Conservation (phyloP, 768 basidiomycete species). For the Tylopilus sp. region DNA sequence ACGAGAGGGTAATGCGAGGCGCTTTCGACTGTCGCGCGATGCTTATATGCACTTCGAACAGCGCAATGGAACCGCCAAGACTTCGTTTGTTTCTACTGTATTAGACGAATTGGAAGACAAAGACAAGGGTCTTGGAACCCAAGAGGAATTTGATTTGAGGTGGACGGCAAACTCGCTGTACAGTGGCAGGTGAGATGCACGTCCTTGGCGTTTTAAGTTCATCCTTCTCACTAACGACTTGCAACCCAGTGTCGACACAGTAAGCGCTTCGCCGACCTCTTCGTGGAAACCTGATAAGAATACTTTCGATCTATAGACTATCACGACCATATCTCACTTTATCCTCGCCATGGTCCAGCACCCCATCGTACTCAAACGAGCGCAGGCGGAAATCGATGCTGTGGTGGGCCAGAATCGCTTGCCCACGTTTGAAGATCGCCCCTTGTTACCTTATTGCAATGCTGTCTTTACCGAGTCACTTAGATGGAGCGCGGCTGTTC, state of each 20-base stretch:
- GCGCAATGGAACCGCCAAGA: slow-evolving; percentile 35
- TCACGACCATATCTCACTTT: slow-evolving; percentile 53
- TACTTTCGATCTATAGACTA: slow-evolving; percentile 37
- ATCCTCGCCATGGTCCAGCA: slow-evolving; percentile 64
- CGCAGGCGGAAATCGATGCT: slow-evolving; percentile 62
- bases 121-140: slow-evolving; percentile 11
- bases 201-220: neutral
- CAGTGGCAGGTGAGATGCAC: slow-evolving; percentile 31
- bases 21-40: neutral
- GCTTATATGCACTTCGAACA: slow-evolving; percentile 6
- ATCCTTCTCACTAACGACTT: neutral
- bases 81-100: slow-evolving; percentile 48
- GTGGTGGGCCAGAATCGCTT: slow-evolving; percentile 45
- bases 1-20: slow-evolving; percentile 44
- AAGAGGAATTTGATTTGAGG: slow-evolving; percentile 65
- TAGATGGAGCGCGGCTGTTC: slow-evolving; percentile 57
- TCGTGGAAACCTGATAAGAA: neutral
- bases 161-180: slow-evolving; percentile 89
- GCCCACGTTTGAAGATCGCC: slow-evolving; percentile 56
- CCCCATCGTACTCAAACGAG: slow-evolving; percentile 54
- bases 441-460: slow-evolving; percentile 54
- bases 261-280: slow-evolving; percentile 21
- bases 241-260: slow-evolving; percentile 59
- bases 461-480: slow-evolving; percentile 53
- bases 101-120: slow-evolving; percentile 36